Conservation (phyloP, 306 rosid species). For the Dryas octopetala region DNA sequence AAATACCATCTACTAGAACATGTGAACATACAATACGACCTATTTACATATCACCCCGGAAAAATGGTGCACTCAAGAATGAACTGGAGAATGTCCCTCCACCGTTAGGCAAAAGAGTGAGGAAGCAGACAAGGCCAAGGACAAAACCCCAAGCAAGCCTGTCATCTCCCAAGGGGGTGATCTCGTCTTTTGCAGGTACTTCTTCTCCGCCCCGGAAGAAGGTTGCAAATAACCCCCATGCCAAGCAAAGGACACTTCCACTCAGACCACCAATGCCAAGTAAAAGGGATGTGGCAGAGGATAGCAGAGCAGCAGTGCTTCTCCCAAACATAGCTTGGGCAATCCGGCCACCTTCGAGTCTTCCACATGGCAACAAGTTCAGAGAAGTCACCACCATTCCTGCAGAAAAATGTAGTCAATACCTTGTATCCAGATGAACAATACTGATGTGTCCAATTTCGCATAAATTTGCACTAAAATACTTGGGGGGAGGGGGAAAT, state of each 20-base stretch:
- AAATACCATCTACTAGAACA: neutral
- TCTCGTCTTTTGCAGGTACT: constrained; percentile 82
- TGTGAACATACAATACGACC: neutral
- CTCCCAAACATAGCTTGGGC: constrained; percentile 93
- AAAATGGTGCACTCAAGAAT: constrained; percentile 66
- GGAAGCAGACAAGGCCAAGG: constrained; percentile 75
- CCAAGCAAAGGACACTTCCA: constrained; percentile 86
- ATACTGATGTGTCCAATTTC: no score
- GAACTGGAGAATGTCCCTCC: constrained; percentile 85
- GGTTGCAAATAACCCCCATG: constrained; percentile 94
- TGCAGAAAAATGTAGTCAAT: constrained; percentile 28
- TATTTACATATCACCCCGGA: constrained; percentile 64
- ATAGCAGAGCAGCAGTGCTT: constrained; percentile 65
- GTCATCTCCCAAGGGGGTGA: constrained; percentile 69
- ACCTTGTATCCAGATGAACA: neutral
- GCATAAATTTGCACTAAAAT: no score
- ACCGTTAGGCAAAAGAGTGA: constrained; percentile 82
- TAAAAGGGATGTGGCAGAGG: constrained; percentile 68
- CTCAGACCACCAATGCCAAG: constrained; percentile 90
- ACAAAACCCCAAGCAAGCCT: constrained; percentile 87
- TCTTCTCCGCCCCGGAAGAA: constrained; percentile 94
- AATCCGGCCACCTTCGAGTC: constrained; percentile 94
- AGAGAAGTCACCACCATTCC: constrained; percentile 97
- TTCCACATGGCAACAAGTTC: constrained; percentile 84
- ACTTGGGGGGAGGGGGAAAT: neutral